phyloP scores from a whole-genome alignment of 2,329 filamentous ascomycete species.

The Fusarium sp. region DNA sequence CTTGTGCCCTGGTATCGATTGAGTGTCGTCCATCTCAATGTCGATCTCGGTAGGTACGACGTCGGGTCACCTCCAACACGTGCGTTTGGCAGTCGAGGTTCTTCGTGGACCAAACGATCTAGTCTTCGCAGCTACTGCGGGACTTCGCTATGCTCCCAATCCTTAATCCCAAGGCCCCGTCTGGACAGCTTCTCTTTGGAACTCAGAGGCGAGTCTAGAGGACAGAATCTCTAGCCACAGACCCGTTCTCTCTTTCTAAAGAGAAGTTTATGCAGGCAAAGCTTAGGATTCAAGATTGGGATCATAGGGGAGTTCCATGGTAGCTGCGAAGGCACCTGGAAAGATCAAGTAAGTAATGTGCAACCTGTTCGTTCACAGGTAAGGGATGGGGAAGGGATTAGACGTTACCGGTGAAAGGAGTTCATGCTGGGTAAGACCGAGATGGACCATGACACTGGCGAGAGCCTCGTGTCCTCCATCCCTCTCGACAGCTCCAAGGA shows the following conservation, averaged over 20 bases:
- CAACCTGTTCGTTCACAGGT: not conserved
- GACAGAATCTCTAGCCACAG: not conserved
- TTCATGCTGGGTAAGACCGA: not conserved
- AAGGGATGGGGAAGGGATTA: too few relatives aligned
- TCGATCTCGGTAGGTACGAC: not conserved
- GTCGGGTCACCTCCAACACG: not conserved
- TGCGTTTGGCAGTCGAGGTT: rapidly evolving
- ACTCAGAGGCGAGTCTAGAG: not conserved
- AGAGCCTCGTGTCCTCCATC: not conserved
- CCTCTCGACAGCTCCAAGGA: not conserved
- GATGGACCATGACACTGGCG: not conserved
- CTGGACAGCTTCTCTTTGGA: not conserved
- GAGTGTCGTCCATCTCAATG: too few relatives aligned
- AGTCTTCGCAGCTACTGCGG: not conserved
- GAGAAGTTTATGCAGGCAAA: not conserved
- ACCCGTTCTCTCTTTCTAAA: not conserved
- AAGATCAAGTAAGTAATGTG: not conserved
- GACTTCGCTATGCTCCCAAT: not conserved
- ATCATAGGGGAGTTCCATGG: not conserved
- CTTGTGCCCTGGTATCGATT: too few relatives aligned
- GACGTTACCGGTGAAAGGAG: not conserved
- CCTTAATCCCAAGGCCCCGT: not conserved
- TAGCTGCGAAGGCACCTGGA: not conserved
- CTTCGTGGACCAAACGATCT: rapidly evolving
- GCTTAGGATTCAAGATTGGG: not conserved